Conservation (phyloP, 345 rosid genomes). For the Dipteronia dyeriana region DNA sequence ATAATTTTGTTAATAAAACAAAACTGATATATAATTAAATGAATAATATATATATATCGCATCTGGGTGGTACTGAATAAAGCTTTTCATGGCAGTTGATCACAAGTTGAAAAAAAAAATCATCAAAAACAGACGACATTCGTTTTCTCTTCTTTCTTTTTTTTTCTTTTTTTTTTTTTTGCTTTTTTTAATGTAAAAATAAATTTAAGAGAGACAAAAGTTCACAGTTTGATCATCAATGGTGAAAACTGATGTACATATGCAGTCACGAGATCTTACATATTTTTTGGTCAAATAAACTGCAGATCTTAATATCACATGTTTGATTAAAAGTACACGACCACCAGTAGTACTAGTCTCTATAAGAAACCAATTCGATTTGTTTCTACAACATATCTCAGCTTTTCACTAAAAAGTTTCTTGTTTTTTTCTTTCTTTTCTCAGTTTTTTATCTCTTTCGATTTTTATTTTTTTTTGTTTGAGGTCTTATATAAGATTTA, state of each 20-base stretch:
- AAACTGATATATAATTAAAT: not conserved
- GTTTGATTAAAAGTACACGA: not conserved
- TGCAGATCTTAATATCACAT: conserved; percentile 13
- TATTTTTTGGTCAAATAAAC: not conserved
- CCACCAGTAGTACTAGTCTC: not conserved
- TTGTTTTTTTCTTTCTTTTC: not conserved
- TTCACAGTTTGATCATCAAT: conserved; percentile 1
- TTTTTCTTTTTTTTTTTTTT: no score
- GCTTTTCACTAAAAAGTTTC: not conserved
- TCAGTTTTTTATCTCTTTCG: not conserved
- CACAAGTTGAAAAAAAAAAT: conserved; percentile 3
- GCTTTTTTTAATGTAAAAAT: not conserved
- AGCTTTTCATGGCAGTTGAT: not conserved
- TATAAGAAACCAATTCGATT: not conserved
- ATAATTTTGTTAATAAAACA: not conserved
- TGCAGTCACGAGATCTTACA: conserved; percentile 25
- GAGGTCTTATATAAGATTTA: not conserved
- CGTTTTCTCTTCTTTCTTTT: not conserved
- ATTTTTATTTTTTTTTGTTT: no score
- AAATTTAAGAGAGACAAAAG: conserved; percentile 5
- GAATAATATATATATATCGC: not conserved
- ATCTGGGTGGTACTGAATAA: not conserved
- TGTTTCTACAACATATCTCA: not conserved
- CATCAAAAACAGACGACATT: not conserved
- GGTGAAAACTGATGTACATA: not conserved